Evolutionary conservation across 352 stramenopile species (phyloP).

Genomic region (Pythium aquatile): DNA sequence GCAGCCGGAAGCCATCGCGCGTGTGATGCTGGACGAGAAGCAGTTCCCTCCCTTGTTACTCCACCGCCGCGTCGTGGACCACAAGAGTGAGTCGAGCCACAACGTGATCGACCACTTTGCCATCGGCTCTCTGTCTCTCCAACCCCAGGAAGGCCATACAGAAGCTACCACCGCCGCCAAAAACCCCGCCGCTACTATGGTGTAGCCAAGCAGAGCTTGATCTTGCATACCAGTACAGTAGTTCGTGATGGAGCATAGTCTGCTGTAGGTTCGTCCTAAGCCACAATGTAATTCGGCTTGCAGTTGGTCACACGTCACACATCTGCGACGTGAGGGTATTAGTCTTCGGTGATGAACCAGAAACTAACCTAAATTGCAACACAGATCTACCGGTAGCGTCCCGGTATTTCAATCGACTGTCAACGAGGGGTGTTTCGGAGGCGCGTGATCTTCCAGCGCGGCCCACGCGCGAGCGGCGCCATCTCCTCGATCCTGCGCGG

Average conservation of each 20-base stretch:
- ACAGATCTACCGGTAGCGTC: background rate
- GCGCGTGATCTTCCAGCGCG: conserved; percentile 4
- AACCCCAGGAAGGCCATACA: background rate
- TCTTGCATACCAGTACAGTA: too few relatives aligned
- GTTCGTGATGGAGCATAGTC: too few relatives aligned
- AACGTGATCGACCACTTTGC: background rate
- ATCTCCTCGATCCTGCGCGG: background rate
- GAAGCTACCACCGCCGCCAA: background rate
- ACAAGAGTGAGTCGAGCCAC: background rate
- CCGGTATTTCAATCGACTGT: background rate
- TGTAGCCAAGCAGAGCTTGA: background rate
- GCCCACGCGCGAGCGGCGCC: conserved; percentile 1
- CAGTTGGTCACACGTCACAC: background rate
- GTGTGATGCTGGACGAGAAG: conserved; percentile 14
- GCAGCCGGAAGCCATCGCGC: conserved; percentile 15
- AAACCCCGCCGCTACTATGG: too few relatives aligned
- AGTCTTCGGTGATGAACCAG: background rate
- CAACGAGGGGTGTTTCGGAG: background rate
- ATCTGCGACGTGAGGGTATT: background rate
- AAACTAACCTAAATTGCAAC: background rate
- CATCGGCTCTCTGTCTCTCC: background rate
- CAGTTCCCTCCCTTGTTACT: conserved; percentile 15
- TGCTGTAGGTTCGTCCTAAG: too few relatives aligned
- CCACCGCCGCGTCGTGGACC: conserved; percentile 4
- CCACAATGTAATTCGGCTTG: too few relatives aligned